Base-by-base conservation (phyloP, 805 yeast genomes). In the Jamesozyma jinghongensis region DNA sequence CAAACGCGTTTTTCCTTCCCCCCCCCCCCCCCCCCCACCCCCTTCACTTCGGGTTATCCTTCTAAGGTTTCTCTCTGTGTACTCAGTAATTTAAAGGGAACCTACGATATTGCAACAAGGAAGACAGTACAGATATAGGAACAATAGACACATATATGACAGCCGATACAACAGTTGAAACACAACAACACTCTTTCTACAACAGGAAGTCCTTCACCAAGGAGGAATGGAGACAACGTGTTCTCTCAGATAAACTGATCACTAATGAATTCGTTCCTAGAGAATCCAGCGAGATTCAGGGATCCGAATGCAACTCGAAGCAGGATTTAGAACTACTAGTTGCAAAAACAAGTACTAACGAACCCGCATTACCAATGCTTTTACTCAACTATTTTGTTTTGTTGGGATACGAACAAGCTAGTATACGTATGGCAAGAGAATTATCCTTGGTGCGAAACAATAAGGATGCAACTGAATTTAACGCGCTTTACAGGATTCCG, bases 351-450 rank as follows among this genome's bases (percentile, higher is more conserved):
- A 32, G 31, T 18, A 34, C 34, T 7, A 42, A 22, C 18, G 50
- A 75, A 73, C 61, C 65, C 8, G 42, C 54, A 5, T 44, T 57
- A 16, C 54, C 60, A 4, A 45, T 66, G 36, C 56, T 85, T 42
- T 70, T 86, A 11, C 68, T 85, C 56, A 79, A 83, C 63, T 85
- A 82, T 59, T 72, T 86, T 45, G 74, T 86, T 12, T 75, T 77
- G 38, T 88, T 85, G 62, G 94, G 92, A 0, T 81, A 82, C 55
- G 79, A 78, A 44, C 71, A 77, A 12, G 79, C 94, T 0, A 82
- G 85, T 1, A 43, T 64, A 12, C 69, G 70, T 34, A 77, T 84
- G 63, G 73, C 85, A 3, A 64, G 66, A 40, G 92, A 83, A 48
- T 59, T 75, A 3, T 68, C 70, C 18, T 43, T 49, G 18, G 40